phyloP scores from a whole-genome alignment of 2,329 filamentous ascomycete species.

The Grosmannia clavigera region DNA sequence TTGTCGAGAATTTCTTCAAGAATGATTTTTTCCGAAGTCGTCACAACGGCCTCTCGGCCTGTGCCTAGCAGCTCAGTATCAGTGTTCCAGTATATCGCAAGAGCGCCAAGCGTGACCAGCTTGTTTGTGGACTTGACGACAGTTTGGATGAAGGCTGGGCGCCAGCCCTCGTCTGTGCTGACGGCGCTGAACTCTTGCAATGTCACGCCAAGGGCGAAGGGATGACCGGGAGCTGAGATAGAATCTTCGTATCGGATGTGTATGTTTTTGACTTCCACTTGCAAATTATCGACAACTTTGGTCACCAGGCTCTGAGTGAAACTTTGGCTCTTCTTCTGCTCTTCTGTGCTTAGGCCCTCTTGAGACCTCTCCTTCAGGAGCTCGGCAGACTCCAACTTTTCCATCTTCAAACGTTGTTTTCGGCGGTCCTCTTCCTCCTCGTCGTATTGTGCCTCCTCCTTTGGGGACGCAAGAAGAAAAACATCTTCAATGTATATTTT shows the following conservation, averaged over 20 bases:
- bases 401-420: slow-evolving; percentile 90
- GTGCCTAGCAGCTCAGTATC: slow-evolving; percentile 75
- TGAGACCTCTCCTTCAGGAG: slow-evolving; percentile 81
- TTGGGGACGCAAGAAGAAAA: slow-evolving; percentile 85
- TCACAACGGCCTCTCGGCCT: slow-evolving; percentile 57
- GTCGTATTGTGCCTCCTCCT: slow-evolving; percentile 88
- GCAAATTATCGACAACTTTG: slow-evolving; percentile 95
- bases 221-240: slow-evolving; percentile 86
- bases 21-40: slow-evolving; percentile 47
- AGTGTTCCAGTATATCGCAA: slow-evolving; percentile 98
- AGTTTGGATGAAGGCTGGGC: slow-evolving; percentile 89
- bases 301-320: slow-evolving; percentile 92
- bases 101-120: slow-evolving; percentile 73
- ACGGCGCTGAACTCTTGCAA: slow-evolving; percentile 94
- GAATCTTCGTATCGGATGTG: slow-evolving; percentile 97
- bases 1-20: slow-evolving; percentile 67
- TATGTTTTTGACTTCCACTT: slow-evolving; percentile 96
- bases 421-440: slow-evolving; percentile 82
- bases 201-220: slow-evolving; percentile 84
- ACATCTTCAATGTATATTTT: slow-evolving; percentile 95
- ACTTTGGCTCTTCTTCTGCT: slow-evolving; percentile 94
- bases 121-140: slow-evolving; percentile 79
- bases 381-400: slow-evolving; percentile 94
- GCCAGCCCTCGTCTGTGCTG: slow-evolving; percentile 91
- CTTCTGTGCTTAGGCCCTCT: slow-evolving; percentile 88